Percentiles rank a stretch among this genome's conserved stretches.
Conservation (phyloP, 176 grass and related monocot species). For the Triticum urartu region DNA sequence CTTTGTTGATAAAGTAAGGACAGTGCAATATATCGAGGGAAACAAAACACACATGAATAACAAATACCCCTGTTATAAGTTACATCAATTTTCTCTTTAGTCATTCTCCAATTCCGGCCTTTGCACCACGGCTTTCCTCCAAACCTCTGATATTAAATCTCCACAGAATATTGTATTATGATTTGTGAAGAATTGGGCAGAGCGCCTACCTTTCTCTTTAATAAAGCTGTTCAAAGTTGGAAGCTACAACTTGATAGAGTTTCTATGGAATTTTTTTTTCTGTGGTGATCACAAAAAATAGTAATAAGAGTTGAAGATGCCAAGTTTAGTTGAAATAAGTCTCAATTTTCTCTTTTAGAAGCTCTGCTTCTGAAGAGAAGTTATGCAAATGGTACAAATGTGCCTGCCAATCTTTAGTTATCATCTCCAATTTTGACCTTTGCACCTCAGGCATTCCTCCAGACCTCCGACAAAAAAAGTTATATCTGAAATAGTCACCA, state of each 20-base stretch:
- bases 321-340: neutral
- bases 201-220: neutral
- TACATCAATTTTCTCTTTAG: neutral
- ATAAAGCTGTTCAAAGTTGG: neutral
- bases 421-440: too few species aligned
- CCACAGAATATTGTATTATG: neutral
- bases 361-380: neutral
- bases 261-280: neutral
- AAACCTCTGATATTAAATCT: neutral
- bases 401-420: neutral
- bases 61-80: neutral
- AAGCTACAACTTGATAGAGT: neutral
- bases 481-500: too few species aligned
- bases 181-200: neutral
- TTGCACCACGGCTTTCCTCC: neutral
- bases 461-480: too few species aligned
- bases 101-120: neutral
- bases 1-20: neutral
- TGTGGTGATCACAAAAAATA: neutral
- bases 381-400: neutral
- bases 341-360: neutral
- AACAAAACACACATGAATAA: neutral
- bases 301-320: neutral
- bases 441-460: too few species aligned
- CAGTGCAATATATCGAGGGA: neutral